Percentiles rank a stretch among this genome's conserved stretches.
These are phyloP conservation scores for Phytophthora litchii DNA, from an alignment of 352 stramenopile genomes.

Conservation along the genomic window DNA sequence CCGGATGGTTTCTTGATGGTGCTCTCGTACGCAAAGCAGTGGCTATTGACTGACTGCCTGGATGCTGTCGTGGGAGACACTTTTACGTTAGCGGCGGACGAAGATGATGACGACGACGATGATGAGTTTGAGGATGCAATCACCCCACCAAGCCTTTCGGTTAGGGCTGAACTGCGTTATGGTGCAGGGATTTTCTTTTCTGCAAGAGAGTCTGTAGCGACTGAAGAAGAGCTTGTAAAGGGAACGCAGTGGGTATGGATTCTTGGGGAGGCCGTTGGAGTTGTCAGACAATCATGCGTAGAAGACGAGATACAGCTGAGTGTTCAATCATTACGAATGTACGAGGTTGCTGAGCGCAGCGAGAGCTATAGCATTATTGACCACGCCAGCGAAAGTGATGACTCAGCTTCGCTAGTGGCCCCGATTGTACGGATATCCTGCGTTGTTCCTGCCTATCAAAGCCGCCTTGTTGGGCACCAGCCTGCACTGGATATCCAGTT, in stretches of 20 bases:
- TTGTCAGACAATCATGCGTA: conserved; percentile 83
- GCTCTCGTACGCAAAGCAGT: conserved; percentile 86
- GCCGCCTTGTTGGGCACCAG: conserved; percentile 76
- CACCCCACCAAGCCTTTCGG: conserved; percentile 76
- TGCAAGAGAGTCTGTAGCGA: conserved; percentile 33
- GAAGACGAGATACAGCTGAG: conserved; percentile 81
- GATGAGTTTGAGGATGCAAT: conserved; percentile 90
- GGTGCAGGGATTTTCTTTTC: conserved; percentile 64
- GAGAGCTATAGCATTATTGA: conserved; percentile 55
- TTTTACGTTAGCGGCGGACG: conserved; percentile 47
- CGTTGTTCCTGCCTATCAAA: conserved; percentile 81
- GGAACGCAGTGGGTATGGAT: conserved; percentile 61
- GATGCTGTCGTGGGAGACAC: conserved; percentile 63
- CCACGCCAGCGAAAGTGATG: conserved; percentile 10
- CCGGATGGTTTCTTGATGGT: conserved; percentile 87
- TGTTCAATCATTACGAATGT: conserved; percentile 62
- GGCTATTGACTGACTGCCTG: conserved; percentile 79
- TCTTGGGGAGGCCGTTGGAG: conserved; percentile 50
- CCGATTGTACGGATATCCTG: conserved; percentile 64
- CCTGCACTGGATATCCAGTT: conserved; percentile 57
- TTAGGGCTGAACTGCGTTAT: conserved; percentile 51
- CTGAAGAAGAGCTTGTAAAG: conserved; percentile 14
- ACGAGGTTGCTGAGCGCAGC: conserved; percentile 43
- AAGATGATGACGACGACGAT: conserved; percentile 78
- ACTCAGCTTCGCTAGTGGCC: conserved; percentile 12